A percentile compares a stretch with the other conserved stretches of the same genome.
Conservation (phyloP, 495 filamentous ascomycete genomes). For the Astrocystis sublimbata region DNA sequence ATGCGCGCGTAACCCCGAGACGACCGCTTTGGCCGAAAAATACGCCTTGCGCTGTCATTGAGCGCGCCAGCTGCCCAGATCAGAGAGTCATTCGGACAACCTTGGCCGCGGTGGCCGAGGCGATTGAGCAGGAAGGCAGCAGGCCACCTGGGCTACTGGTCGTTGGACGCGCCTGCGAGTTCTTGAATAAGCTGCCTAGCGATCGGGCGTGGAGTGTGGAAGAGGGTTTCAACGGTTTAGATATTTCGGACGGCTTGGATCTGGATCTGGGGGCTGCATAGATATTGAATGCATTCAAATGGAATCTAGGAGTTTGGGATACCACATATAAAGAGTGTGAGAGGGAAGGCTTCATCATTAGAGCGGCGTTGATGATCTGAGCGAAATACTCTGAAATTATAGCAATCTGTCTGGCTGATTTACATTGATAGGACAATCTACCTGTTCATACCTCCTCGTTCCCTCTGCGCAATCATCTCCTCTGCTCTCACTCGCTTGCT, state of each 20-base stretch:
- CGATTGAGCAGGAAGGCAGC: constrained; percentile 86
- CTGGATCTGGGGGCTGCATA: constrained; percentile 22
- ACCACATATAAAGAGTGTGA: not conserved
- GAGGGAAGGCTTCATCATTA: no score
- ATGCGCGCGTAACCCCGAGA: not conserved
- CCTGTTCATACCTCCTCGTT: not conserved
- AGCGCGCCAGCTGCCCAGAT: constrained; percentile 91
- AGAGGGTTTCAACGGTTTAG: constrained; percentile 77
- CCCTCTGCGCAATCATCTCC: no score
- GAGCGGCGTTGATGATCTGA: not conserved
- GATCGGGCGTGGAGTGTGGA: constrained; percentile 79
- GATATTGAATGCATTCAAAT: no score
- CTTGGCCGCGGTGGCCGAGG: constrained; percentile 71
- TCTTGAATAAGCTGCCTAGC: constrained; percentile 57
- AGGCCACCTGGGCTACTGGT: constrained; percentile 89
- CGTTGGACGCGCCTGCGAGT: constrained; percentile 82
- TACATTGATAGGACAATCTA: constrained; percentile 13
- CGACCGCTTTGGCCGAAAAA: constrained; percentile 46
- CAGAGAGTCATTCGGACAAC: constrained; percentile 90
- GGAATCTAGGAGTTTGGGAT: not conserved
- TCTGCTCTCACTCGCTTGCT: no score
- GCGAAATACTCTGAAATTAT: no score
- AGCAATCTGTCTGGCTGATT: no score
- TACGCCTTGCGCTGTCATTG: constrained; percentile 88
- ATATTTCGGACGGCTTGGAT: constrained; percentile 39